Percentiles rank a stretch among this genome's conserved stretches.
These are phyloP conservation scores for Pleurotus tuber-regium DNA, from an alignment of 768 basidiomycete species.

Conservation along the genomic window DNA sequence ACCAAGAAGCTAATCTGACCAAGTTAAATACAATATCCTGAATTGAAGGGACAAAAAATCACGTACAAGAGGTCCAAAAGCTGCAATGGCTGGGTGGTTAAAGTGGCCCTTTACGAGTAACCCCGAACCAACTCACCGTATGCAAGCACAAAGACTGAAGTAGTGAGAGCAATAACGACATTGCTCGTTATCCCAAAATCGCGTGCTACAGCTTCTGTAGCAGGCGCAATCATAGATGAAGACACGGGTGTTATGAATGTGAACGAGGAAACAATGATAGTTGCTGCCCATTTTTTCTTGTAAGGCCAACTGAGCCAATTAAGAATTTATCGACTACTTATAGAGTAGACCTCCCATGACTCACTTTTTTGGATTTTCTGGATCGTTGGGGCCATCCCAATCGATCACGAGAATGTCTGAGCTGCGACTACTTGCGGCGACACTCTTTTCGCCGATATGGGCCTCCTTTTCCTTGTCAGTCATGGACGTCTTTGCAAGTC, in stretches of 20 bases:
- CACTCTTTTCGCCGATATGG: no score
- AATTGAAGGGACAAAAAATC: background rate
- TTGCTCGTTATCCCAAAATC: slow-evolving; percentile 54
- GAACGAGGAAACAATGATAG: slow-evolving; percentile 61
- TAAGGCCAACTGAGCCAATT: slow-evolving; percentile 47
- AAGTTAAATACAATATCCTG: background rate
- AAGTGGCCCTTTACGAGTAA: background rate
- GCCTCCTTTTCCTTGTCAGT: no score
- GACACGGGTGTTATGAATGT: slow-evolving; percentile 69
- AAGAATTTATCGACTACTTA: background rate
- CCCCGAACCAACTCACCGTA: slow-evolving; percentile 42
- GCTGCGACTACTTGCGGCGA: no score
- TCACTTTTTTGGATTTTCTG: slow-evolving; percentile 60
- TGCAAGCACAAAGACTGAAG: slow-evolving; percentile 50
- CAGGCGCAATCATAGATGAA: slow-evolving; percentile 76
- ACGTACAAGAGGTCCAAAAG: slow-evolving; percentile 49
- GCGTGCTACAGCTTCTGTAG: slow-evolving; percentile 44
- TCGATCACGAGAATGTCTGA: slow-evolving; percentile 42
- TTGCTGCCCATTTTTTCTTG: slow-evolving; percentile 61
- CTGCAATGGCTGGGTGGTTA: slow-evolving; percentile 25
- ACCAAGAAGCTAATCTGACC: slow-evolving; percentile 38
- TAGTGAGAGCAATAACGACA: slow-evolving; percentile 52
- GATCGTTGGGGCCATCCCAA: slow-evolving; percentile 64
- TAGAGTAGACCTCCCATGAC: slow-evolving; percentile 27
- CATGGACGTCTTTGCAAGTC: no score